Evolutionary conservation across 2,329 filamentous ascomycete genomes (phyloP).

Genomic region (Fusarium marasasianum): DNA sequence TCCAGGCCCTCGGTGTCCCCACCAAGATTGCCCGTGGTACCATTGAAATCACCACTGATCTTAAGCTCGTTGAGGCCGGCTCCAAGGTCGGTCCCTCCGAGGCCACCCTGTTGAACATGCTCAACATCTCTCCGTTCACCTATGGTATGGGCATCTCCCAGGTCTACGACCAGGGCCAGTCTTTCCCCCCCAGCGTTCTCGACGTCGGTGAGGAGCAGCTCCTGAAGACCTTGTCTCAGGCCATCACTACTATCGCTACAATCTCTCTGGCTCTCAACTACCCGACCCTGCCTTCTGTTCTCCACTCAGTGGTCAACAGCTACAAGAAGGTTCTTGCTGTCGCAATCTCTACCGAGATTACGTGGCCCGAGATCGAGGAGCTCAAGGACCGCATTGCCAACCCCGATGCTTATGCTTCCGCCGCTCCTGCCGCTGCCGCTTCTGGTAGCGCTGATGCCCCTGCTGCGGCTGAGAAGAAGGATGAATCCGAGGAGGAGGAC

Average conservation of each 20-base stretch:
- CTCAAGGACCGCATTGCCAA: constrained; percentile 99
- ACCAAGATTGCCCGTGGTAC: constrained; percentile 99
- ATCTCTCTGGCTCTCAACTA: constrained; percentile 94
- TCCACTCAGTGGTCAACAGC: constrained; percentile 94
- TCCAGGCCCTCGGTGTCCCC: constrained; percentile 99
- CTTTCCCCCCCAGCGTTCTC: constrained; percentile 84
- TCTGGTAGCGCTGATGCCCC: constrained; percentile 61
- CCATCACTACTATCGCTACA: constrained; percentile 86
- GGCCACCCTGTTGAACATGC: constrained; percentile 98
- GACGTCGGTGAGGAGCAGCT: constrained; percentile 97
- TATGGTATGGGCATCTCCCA: constrained; percentile 97
- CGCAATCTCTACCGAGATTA: constrained; percentile 88
- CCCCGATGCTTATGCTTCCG: constrained; percentile 92
- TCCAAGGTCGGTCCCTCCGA: constrained; percentile 98
- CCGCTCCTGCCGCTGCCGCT: constrained; percentile 76
- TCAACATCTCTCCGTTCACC: constrained; percentile 99
- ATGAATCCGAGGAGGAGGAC: constrained; percentile 75
- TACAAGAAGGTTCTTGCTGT: constrained; percentile 98
- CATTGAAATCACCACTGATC: constrained; percentile 98
- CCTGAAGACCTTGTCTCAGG: constrained; percentile 80
- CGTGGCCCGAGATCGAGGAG: constrained; percentile 95
- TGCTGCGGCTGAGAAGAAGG: constrained; percentile 71
- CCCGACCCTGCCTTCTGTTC: constrained; percentile 94
- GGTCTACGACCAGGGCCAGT: constrained; percentile 98
- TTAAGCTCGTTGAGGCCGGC: constrained; percentile 95